A percentile compares a stretch with the other conserved stretches of the same genome.
These are phyloP conservation scores for Rhynchospora pubera DNA, from an alignment of 176 grass and related monocot species.

Conservation along the genomic window DNA sequence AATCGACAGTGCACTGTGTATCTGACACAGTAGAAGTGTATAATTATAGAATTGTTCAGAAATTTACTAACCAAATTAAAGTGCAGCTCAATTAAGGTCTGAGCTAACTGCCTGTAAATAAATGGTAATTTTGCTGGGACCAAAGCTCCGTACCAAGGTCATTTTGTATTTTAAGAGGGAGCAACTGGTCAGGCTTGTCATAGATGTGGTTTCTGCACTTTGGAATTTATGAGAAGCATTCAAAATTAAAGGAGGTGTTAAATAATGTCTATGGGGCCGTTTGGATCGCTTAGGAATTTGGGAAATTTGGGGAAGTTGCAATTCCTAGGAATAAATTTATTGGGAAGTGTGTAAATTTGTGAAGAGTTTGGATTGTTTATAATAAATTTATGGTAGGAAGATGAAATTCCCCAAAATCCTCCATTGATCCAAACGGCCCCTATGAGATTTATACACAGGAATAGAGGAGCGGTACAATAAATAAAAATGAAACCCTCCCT, in stretches of 20 bases:
- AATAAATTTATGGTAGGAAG: too few species aligned
- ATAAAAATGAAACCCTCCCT: background rate
- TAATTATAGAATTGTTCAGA: background rate
- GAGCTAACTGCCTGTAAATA: background rate
- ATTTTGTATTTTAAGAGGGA: slow-evolving; percentile 16
- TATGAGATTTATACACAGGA: slow-evolving; percentile 4
- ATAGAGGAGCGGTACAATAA: background rate
- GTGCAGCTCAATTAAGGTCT: background rate
- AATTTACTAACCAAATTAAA: background rate
- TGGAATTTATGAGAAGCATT: slow-evolving; percentile 19
- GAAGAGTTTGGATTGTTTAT: too few species aligned
- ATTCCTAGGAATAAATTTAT: too few species aligned
- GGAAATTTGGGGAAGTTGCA: too few species aligned
- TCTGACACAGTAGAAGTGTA: background rate
- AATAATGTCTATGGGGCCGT: slow-evolving; percentile 9
- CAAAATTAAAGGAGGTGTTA: slow-evolving; percentile 5
- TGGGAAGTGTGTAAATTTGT: too few species aligned
- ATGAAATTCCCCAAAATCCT: too few species aligned
- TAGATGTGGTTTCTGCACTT: background rate
- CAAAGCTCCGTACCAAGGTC: background rate
- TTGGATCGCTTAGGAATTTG: too few species aligned
- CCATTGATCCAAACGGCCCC: too few species aligned
- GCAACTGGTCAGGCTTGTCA: slow-evolving; percentile 5
- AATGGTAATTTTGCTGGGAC: background rate
- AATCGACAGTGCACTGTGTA: background rate